Conservation (phyloP, 148 eudicot genomes). For the Camellia sinensis region DNA sequence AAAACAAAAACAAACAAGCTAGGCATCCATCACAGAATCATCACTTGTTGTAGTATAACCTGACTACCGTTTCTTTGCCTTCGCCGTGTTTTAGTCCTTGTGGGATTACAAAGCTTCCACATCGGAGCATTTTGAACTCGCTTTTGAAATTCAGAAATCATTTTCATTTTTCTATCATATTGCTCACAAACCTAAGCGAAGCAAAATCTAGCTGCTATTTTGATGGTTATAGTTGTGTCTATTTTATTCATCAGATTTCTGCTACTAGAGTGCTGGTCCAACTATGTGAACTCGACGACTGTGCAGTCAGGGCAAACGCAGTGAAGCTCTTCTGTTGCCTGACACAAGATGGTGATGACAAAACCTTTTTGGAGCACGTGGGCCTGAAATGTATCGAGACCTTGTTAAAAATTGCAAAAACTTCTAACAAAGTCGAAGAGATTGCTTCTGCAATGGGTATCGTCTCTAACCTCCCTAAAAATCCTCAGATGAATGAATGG, state of each 20-base stretch:
- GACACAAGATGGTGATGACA: constrained; percentile 20
- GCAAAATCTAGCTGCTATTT: neutral
- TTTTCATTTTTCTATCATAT: neutral
- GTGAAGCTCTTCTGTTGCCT: constrained; percentile 23
- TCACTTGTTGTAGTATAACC: neutral
- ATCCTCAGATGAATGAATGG: constrained; percentile 10
- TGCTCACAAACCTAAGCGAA: neutral
- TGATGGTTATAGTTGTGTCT: neutral
- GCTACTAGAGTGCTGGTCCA: constrained; percentile 25
- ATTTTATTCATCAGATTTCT: constrained; percentile 22
- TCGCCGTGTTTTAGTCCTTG: neutral
- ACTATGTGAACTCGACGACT: constrained; percentile 23
- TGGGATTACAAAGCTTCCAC: neutral
- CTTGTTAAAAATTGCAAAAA: constrained; percentile 15
- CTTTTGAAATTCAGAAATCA: neutral
- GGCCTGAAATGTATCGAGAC: constrained; percentile 14
- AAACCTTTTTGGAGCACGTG: constrained; percentile 18
- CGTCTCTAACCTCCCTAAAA: constrained; percentile 22
- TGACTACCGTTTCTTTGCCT: neutral
- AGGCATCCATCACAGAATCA: neutral
- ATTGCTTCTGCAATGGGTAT: constrained; percentile 24
- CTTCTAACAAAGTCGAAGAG: constrained; percentile 18
- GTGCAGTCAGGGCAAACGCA: constrained; percentile 17
- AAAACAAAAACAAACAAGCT: neutral
- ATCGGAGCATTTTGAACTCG: neutral